These are phyloP conservation scores for Actinomortierella wolfii DNA, from an alignment of 371 early-diverging fungal genomes.

Conservation along the genomic window DNA sequence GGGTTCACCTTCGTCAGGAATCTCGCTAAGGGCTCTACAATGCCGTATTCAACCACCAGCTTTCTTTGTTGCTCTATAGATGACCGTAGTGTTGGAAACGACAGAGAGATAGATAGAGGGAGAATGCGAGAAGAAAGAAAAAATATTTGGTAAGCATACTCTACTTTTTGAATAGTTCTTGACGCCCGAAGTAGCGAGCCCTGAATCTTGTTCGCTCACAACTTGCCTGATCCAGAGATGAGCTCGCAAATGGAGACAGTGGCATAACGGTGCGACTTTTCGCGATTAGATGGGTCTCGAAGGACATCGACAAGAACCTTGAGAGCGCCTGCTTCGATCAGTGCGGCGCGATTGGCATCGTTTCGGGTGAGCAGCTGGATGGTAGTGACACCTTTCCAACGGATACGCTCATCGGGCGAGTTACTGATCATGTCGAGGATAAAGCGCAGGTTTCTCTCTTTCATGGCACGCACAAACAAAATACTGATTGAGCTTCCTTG, in stretches of 20 bases:
- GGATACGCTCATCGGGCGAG: conserved; percentile 51
- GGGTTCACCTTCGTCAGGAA: conserved; percentile 62
- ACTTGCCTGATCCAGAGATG: conserved; percentile 66
- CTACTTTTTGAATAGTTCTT: no score
- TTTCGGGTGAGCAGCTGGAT: conserved; percentile 72
- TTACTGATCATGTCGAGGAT: conserved; percentile 33
- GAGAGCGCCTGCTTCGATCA: conserved; percentile 65
- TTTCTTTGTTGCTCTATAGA: conserved; percentile 27
- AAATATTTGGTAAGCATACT: not conserved
- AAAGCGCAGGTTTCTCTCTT: conserved; percentile 29
- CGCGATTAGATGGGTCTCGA: conserved; percentile 58
- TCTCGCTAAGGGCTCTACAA: conserved; percentile 62
- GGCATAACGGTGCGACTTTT: conserved; percentile 67
- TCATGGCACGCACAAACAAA: conserved; percentile 35
- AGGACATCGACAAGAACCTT: conserved; percentile 66
- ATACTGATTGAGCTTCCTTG: conserved; percentile 57
- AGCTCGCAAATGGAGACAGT: conserved; percentile 75
- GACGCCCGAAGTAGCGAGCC: no score
- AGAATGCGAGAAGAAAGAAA: conserved; percentile 1
- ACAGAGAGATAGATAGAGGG: not conserved
- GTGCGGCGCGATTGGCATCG: conserved; percentile 63
- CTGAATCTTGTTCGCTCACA: no score
- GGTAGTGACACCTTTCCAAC: conserved; percentile 65
- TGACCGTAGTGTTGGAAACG: not conserved
- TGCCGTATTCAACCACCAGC: conserved; percentile 61